phyloP scores from a whole-genome alignment of 2,329 filamentous ascomycete species.

The Alternaria sp. region DNA sequence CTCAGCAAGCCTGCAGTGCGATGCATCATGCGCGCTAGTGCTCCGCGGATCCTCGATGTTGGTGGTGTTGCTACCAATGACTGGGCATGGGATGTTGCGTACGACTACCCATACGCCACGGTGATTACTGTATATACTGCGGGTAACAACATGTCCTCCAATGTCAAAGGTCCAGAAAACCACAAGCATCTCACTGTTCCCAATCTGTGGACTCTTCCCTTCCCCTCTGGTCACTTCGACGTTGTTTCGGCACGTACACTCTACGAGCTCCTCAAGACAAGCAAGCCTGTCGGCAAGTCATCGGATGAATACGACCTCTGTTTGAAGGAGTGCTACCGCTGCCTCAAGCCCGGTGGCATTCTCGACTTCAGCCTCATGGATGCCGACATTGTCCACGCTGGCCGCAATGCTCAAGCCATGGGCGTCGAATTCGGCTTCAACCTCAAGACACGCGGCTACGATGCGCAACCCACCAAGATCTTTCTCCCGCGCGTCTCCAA shows the following conservation, averaged over 20 bases:
- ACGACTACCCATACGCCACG: slow-evolving; percentile 83
- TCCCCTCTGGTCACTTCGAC: slow-evolving; percentile 86
- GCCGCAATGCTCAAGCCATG: slow-evolving; percentile 79
- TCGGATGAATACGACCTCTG: slow-evolving; percentile 87
- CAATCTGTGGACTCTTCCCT: slow-evolving; percentile 81
- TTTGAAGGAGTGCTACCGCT: slow-evolving; percentile 84
- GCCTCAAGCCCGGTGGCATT: slow-evolving; percentile 91
- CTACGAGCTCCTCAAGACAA: slow-evolving; percentile 79
- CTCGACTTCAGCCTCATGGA: slow-evolving; percentile 92
- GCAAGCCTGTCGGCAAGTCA: slow-evolving; percentile 59
- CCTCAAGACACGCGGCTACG: slow-evolving; percentile 88
- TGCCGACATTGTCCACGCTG: slow-evolving; percentile 86
- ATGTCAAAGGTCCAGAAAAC: slow-evolving; percentile 80
- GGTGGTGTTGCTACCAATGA: slow-evolving; percentile 85
- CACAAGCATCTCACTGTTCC: slow-evolving; percentile 84
- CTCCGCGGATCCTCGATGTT: slow-evolving; percentile 81
- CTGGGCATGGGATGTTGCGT: slow-evolving; percentile 94
- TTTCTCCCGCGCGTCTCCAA: slow-evolving; percentile 78
- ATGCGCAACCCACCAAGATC: slow-evolving; percentile 80
- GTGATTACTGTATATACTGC: slow-evolving; percentile 84
- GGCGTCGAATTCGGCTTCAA: slow-evolving; percentile 92
- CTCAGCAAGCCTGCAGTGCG: slow-evolving; percentile 60
- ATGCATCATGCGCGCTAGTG: slow-evolving; percentile 64
- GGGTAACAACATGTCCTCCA: slow-evolving; percentile 51
- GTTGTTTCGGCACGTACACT: slow-evolving; percentile 89